These are phyloP conservation scores for Leccinum uliginosum DNA, from an alignment of 768 basidiomycete species.

Conservation along the genomic window DNA sequence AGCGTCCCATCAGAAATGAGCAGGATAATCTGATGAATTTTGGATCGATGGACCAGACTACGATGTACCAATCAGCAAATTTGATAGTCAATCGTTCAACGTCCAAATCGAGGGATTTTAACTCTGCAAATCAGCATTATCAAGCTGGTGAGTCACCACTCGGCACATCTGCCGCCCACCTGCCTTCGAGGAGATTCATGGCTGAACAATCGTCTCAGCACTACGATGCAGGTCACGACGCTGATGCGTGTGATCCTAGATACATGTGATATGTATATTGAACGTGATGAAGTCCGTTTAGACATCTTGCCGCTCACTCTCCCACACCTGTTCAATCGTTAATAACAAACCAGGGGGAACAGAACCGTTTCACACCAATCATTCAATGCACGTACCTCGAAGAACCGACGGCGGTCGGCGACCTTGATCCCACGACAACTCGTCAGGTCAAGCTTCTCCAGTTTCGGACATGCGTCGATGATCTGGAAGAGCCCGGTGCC, in stretches of 20 bases:
- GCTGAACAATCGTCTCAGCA: not conserved
- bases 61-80: no score
- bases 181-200: not conserved
- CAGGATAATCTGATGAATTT: no score
- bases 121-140: no score
- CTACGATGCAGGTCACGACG: not conserved
- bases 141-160: no score
- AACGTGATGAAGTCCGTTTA: no score
- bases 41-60: no score
- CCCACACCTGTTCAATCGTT: slow-evolving; percentile 21
- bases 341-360: not conserved
- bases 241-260: not conserved
- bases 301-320: slow-evolving; percentile 9
- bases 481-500: slow-evolving; percentile 53
- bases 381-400: slow-evolving; percentile 40
- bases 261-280: no score
- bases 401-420: slow-evolving; percentile 58
- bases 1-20: no score
- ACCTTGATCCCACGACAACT: slow-evolving; percentile 62
- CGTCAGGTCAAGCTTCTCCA: slow-evolving; percentile 58
- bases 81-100: no score
- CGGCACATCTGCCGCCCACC: not conserved
- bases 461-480: slow-evolving; percentile 50
- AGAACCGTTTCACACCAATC: not conserved
- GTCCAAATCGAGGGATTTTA: no score